phyloP scores from a whole-genome alignment of 1,284 basidiomycete genomes.

The Pyrrhoderma lamaoense region DNA sequence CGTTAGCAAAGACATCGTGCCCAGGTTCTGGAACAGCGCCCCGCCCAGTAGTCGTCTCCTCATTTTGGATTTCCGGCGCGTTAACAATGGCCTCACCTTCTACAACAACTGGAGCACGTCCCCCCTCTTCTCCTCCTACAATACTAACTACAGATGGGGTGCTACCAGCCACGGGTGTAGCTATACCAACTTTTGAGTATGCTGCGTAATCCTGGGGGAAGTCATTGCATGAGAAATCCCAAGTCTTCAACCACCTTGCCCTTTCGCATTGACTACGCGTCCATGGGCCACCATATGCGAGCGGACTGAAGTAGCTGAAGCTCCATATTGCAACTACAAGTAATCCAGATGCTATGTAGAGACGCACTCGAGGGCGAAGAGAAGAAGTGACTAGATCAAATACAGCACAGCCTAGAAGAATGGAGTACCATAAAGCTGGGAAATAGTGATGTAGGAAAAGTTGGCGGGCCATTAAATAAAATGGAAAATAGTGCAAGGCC shows the following conservation, averaged over 20 bases:
- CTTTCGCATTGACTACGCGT: slow-evolving; percentile 72
- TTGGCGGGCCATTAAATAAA: slow-evolving; percentile 94
- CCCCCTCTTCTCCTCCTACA: slow-evolving; percentile 17
- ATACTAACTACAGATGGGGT: slow-evolving; percentile 4
- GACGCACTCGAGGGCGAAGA: slow-evolving; percentile 66
- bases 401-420: slow-evolving; percentile 70
- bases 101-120: slow-evolving; percentile 17
- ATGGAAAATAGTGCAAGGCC: slow-evolving; percentile 92
- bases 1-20: slow-evolving; percentile 18
- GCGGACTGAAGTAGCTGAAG: slow-evolving; percentile 74
- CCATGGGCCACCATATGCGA: slow-evolving; percentile 86
- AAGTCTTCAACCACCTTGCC: slow-evolving; percentile 83
- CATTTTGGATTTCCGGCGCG: slow-evolving; percentile 8
- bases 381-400: slow-evolving; percentile 85
- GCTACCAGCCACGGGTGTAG: background rate
- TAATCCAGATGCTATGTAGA: slow-evolving; percentile 74
- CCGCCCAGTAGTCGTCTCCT: slow-evolving; percentile 11
- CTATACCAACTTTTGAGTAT: slow-evolving; percentile 1
- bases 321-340: slow-evolving; percentile 71
- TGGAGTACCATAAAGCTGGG: slow-evolving; percentile 91
- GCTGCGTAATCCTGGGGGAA: slow-evolving; percentile 45
- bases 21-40: slow-evolving; percentile 18
- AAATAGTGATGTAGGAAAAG: slow-evolving; percentile 97
- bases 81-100: slow-evolving; percentile 12
- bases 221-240: slow-evolving; percentile 89